These are phyloP conservation scores for Fusarium cyanostomum DNA, from an alignment of 2,329 filamentous ascomycete species.

Conservation along the genomic window DNA sequence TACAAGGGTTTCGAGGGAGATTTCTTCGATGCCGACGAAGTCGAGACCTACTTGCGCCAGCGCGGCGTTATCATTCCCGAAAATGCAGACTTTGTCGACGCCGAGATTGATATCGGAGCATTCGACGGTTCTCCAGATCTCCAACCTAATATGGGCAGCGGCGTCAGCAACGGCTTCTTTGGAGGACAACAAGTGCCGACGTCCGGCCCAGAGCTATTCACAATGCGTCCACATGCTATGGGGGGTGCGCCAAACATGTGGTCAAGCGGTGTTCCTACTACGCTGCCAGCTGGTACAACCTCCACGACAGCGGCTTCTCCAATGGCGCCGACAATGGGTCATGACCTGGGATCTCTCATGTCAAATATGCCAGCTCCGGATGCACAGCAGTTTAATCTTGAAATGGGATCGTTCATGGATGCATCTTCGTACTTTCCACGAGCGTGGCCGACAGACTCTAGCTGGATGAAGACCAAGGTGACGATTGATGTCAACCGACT, in stretches of 20 bases:
- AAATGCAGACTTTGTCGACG: slow-evolving; percentile 67
- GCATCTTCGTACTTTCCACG: slow-evolving; percentile 18
- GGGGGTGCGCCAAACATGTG: slow-evolving; percentile 15
- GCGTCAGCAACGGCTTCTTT: slow-evolving; percentile 23
- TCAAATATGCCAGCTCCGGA: slow-evolving; percentile 2
- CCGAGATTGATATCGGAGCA: slow-evolving; percentile 60
- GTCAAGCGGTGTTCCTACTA: slow-evolving; percentile 21
- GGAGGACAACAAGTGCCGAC: not conserved
- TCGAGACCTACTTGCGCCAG: slow-evolving; percentile 75
- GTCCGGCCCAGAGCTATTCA: slow-evolving; percentile 8
- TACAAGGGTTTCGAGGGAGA: slow-evolving; percentile 74
- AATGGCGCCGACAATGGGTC: slow-evolving; percentile 6
- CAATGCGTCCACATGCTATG: slow-evolving; percentile 10
- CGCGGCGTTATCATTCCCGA: slow-evolving; percentile 71
- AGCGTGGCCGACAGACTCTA: slow-evolving; percentile 26
- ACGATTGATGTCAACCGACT: slow-evolving; percentile 49
- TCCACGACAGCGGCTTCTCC: slow-evolving; percentile 12
- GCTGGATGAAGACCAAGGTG: slow-evolving; percentile 46
- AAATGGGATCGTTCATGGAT: slow-evolving; percentile 19
- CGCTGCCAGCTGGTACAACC: slow-evolving; percentile 14
- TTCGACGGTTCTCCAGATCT: slow-evolving; percentile 44
- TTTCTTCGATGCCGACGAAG: slow-evolving; percentile 81
- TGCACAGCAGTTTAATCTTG: slow-evolving; percentile 13
- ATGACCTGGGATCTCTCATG: slow-evolving; percentile 16
- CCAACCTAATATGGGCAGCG: not conserved